Conservation (phyloP, 2,329 filamentous ascomycete species). For the Penicillium sp. region DNA sequence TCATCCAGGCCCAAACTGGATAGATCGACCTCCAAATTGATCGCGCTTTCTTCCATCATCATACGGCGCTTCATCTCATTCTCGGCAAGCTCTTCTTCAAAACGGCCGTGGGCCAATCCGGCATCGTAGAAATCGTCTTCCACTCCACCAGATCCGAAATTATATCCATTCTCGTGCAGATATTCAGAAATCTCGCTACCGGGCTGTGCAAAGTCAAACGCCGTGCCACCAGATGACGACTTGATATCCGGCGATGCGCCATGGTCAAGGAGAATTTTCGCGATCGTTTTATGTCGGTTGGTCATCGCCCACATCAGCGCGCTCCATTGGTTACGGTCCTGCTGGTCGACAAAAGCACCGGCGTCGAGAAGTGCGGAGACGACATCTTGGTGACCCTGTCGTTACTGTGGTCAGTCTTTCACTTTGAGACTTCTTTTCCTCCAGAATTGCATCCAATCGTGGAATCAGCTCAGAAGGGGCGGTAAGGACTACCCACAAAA, state of each 20-base stretch:
- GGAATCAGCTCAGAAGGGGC: constrained; percentile 1
- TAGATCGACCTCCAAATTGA: constrained; percentile 92
- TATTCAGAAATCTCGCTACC: constrained; percentile 97
- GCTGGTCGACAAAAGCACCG: constrained; percentile 83
- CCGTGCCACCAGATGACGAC: constrained; percentile 87
- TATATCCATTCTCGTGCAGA: constrained; percentile 89
- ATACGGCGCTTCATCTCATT: constrained; percentile 84
- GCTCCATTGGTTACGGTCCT: constrained; percentile 96
- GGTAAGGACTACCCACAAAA: constrained; percentile 61
- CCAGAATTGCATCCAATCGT: too few species aligned
- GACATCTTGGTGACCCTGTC: constrained; percentile 79
- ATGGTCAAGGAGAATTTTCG: constrained; percentile 86
- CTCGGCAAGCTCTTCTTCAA: constrained; percentile 96
- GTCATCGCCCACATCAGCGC: constrained; percentile 99
- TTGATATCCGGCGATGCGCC: constrained; percentile 95
- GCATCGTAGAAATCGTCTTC: constrained; percentile 88
- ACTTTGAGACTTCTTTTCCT: too few species aligned
- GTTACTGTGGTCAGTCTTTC: not conserved
- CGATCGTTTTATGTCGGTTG: constrained; percentile 93
- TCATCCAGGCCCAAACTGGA: constrained; percentile 96
- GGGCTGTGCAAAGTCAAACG: constrained; percentile 91
- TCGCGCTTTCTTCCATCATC: constrained; percentile 99
- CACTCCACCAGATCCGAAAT: constrained; percentile 42
- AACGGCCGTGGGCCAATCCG: constrained; percentile 86
- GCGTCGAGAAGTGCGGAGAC: constrained; percentile 80